Base-by-base conservation (phyloP, 768 basidiomycete species). In the Lentinus tigrinus region DNA sequence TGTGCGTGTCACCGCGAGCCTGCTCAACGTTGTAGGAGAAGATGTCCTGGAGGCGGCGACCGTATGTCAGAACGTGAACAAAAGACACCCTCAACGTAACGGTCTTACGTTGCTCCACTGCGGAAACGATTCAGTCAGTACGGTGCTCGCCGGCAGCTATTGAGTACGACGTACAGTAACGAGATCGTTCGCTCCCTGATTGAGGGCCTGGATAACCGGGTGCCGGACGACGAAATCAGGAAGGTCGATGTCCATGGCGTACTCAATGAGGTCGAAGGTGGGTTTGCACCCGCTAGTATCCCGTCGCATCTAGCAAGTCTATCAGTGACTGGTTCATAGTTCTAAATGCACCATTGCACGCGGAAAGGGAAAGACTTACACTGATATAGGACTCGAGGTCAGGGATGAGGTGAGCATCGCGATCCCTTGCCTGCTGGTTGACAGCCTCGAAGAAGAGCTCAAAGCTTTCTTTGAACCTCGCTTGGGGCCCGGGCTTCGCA, bases 21-120 rank as follows among this genome's bases (percentile, higher is more conserved):
- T 91, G 90, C 68, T 92, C 90, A 61, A 86, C 83, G 69, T 89
- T 89, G 75, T 85, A 92, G 24, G 89, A 91, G 72, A 89, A 91
- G 65, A 91, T 82, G 71, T 91, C 89, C 89, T 89, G 62, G 42
- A 60, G 61, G 52, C 3, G 37, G 38, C n/a, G 37, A 14, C 23
- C 4, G 27, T 24, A 38, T 16, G 16, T 62, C 3, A 55, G 52
- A 16, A 17, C 26, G 6, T n/a, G n/a, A 14, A 14, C n/a, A 24
- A 2, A 31, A 23, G 21, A 11, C 13, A 34, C 34, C 19, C 47
- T 24, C 24, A 16, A 46, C 24, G 14, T 11, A 16, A 39, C 16
- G 26, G 21, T 44, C 57, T 36, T 47, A 64, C 63, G 36, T 61
- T 61, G 43, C 60, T 62, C 63, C 63, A 64, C 60, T 64, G 37